These are phyloP conservation scores for Pseudotsuga menziesii DNA, from an alignment of 75 land plant species.

Conservation along the genomic window DNA sequence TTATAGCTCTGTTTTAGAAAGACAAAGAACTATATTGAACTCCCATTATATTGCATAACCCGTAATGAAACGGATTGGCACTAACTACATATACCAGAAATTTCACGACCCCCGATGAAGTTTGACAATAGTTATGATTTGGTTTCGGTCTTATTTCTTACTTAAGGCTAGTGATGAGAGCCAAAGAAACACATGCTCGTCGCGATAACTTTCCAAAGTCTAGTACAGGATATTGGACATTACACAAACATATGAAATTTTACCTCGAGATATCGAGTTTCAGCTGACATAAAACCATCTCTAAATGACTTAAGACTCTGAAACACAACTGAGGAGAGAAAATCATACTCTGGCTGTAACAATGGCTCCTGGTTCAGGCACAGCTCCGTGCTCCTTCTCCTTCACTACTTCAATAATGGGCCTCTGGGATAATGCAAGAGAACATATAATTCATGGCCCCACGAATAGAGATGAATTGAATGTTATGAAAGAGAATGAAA, in stretches of 20 bases:
- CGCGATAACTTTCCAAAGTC: neutral
- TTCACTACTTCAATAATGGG: slow-evolving; percentile 78
- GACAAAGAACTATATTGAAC: neutral
- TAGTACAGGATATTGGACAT: neutral
- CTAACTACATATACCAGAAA: neutral
- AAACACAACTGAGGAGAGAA: neutral
- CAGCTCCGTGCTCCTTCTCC: slow-evolving; percentile 79
- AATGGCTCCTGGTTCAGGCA: slow-evolving; percentile 81
- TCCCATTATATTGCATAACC: neutral
- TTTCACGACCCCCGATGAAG: neutral
- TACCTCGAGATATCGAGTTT: neutral
- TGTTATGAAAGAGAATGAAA: neutral
- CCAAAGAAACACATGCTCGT: neutral
- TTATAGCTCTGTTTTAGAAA: neutral
- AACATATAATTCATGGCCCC: neutral
- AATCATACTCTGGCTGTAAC: slow-evolving; percentile 79
- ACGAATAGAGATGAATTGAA: slow-evolving; percentile 3
- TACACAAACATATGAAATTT: neutral
- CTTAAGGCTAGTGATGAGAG: too few relatives aligned
- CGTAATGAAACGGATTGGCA: neutral
- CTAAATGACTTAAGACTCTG: neutral
- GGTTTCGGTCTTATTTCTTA: too few relatives aligned
- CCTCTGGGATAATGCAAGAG: slow-evolving; percentile 40
- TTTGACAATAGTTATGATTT: too few relatives aligned
- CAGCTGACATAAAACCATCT: neutral